phyloP scores from a whole-genome alignment of 1,284 basidiomycete genomes.

The Mrakiaceae sp. region DNA sequence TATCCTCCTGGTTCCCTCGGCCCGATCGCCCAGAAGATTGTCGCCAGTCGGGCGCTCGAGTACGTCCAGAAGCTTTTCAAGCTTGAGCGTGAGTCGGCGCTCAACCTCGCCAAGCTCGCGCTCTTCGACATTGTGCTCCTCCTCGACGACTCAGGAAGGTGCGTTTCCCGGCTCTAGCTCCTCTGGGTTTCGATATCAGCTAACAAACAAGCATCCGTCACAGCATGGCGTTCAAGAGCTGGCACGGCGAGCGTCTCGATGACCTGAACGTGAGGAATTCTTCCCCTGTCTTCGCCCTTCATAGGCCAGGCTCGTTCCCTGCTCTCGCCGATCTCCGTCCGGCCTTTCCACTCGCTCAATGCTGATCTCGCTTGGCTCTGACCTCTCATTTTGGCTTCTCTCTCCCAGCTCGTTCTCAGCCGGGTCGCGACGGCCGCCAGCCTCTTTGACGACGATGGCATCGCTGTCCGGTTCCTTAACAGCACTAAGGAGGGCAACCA shows the following conservation, averaged over 20 bases:
- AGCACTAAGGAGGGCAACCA: slow-evolving; percentile 36
- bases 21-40: slow-evolving; percentile 35
- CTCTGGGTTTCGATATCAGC: no score
- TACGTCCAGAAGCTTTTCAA: slow-evolving; percentile 36
- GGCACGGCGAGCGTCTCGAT: slow-evolving; percentile 34
- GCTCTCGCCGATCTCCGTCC: no score
- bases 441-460: slow-evolving; percentile 39
- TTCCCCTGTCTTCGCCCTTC: no score
- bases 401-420: slow-evolving; percentile 27
- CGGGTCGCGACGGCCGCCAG: slow-evolving; percentile 35
- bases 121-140: slow-evolving; percentile 36
- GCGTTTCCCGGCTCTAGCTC: neutral
- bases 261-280: slow-evolving; percentile 29
- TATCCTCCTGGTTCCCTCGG: slow-evolving; percentile 38
- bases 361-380: slow-evolving; percentile 7
- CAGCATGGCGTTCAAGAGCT: slow-evolving; percentile 30
- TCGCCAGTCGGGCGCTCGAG: slow-evolving; percentile 32
- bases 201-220: no score
- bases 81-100: slow-evolving; percentile 36
- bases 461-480: slow-evolving; percentile 41
- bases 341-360: no score
- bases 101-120: slow-evolving; percentile 34
- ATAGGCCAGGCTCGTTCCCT: no score
- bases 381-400: slow-evolving; percentile 23
- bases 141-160: slow-evolving; percentile 33